phyloP scores from a whole-genome alignment of 108 stramenopile genomes.

The Parmales sp. region DNA sequence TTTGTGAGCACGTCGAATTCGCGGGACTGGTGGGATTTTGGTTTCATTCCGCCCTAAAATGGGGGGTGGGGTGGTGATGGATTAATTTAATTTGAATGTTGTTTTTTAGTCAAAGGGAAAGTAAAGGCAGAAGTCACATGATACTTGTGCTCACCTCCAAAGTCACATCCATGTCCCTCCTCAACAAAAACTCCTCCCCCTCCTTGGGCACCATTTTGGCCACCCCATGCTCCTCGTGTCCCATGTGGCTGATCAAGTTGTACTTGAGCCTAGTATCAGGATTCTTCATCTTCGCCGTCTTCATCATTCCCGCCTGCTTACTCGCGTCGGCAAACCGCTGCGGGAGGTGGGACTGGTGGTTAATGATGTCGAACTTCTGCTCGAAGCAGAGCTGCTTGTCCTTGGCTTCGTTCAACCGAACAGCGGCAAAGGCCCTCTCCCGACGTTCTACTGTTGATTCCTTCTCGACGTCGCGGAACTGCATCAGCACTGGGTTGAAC shows the following conservation, averaged over 20 bases:
- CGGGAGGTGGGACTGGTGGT: neutral
- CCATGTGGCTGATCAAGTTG: constrained; percentile 9
- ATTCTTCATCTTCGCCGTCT: neutral
- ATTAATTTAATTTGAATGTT: neutral
- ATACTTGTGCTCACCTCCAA: neutral
- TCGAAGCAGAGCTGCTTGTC: constrained; percentile 14
- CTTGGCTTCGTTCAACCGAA: constrained; percentile 4
- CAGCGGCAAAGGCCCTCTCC: constrained; percentile 8
- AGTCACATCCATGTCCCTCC: neutral
- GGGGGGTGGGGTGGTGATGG: neutral
- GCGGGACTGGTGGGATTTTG: constrained; percentile 2
- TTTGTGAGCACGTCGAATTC: constrained; percentile 12
- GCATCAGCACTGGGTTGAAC: constrained; percentile 2
- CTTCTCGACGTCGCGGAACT: neutral
- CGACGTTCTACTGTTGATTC: neutral
- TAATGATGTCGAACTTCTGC: constrained; percentile 9
- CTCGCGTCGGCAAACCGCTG: neutral
- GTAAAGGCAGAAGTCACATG: no score
- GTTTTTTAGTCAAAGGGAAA: neutral
- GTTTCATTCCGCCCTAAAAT: neutral
- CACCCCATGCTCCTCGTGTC: neutral
- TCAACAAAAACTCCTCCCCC: neutral
- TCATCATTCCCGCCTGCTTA: neutral
- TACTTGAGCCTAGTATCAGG: neutral
- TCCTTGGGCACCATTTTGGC: neutral